Base-by-base conservation (phyloP, 1,139 yeast genomes). In the Debaryomyces psychrophilus region DNA sequence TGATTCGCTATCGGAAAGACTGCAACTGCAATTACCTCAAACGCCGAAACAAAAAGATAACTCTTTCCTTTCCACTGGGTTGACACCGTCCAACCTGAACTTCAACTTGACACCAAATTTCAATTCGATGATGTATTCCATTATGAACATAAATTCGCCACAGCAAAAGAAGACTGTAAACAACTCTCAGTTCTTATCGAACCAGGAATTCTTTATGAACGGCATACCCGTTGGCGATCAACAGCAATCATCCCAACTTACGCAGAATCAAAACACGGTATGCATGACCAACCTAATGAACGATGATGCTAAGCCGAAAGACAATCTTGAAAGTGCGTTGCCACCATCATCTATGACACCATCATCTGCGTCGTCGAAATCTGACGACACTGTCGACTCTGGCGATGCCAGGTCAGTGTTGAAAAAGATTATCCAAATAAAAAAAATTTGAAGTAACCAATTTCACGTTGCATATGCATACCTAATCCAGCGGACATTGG, bases 41-140 rank as follows among this genome's bases (percentile, higher is more conserved):
- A 72, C 77, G 8, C 77, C 77, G 5, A 66, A 64, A 48, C 54
- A 50, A 34, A 69, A 65, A 46, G 75, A 71, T 15, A 64, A 63
- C 52, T 68, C 62, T 45, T 50, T 61, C 36, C 60, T 62, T 43
- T 54, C 66, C 15, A 55, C 66, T 9, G 75, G 76, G 1, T 58
- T 69, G 34, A 71, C 77, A 3, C 77, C 77, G 4, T 41, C 48
- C 22, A 48, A 55, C 39, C 50, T 59, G 45, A 56, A 62, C 9
- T 67, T 65, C 53, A 72, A 69, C 53, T 65, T 72, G 50, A 73
- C 78, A 11, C 78, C 79, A 2, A 77, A 70, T 49, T 70, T 73
- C 60, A 73, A 71, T 53, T 63, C 73, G 12, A 61, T 72, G 62
- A 72, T 73, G 76, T 66, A 70, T 54, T 65, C 73, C 25, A 65